A percentile compares a stretch with the other conserved stretches of the same genome.
phyloP scores from a whole-genome alignment of 2,329 filamentous ascomycete species.

The Colletotrichum phormii region DNA sequence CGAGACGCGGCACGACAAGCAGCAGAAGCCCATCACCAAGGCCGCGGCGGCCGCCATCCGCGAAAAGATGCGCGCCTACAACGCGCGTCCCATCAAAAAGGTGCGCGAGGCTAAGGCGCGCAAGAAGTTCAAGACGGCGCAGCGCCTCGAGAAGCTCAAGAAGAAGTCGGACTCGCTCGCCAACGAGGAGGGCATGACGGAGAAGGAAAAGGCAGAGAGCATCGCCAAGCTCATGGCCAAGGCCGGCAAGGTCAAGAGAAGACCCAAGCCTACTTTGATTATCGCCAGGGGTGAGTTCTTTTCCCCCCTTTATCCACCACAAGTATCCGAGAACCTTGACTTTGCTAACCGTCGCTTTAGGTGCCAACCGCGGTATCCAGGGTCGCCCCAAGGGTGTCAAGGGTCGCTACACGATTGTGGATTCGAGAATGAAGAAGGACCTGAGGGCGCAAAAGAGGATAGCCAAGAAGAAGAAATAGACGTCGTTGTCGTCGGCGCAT shows the following conservation, averaged over 20 bases:
- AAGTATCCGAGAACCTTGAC: not conserved
- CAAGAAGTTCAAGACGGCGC: conserved; percentile 96
- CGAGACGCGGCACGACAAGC: conserved; percentile 84
- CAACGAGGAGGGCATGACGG: conserved; percentile 91
- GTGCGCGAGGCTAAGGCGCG: conserved; percentile 95
- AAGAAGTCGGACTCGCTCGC: conserved; percentile 95
- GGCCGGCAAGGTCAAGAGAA: conserved; percentile 87
- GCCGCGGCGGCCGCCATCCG: conserved; percentile 92
- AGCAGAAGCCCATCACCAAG: conserved; percentile 89
- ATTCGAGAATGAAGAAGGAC: conserved; percentile 96
- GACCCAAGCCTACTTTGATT: conserved; percentile 85
- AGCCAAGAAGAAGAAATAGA: conserved; percentile 75
- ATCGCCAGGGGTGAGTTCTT: conserved; percentile 76
- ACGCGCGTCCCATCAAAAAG: conserved; percentile 98
- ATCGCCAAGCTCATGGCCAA: conserved; percentile 86
- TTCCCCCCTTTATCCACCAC: too few relatives aligned
- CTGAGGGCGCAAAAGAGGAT: conserved; percentile 85
- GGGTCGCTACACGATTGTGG: conserved; percentile 97
- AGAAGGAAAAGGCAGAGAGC: conserved; percentile 92
- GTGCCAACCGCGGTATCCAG: conserved; percentile 81
- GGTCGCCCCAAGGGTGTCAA: conserved; percentile 92
- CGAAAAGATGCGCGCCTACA: conserved; percentile 91
- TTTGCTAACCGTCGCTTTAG: conserved; percentile 23
- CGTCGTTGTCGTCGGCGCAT: conserved; percentile 1
- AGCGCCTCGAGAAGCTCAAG: conserved; percentile 91